These are phyloP conservation scores for Theobroma cacao DNA, from an alignment of 345 rosid genomes.

Conservation along the genomic window DNA sequence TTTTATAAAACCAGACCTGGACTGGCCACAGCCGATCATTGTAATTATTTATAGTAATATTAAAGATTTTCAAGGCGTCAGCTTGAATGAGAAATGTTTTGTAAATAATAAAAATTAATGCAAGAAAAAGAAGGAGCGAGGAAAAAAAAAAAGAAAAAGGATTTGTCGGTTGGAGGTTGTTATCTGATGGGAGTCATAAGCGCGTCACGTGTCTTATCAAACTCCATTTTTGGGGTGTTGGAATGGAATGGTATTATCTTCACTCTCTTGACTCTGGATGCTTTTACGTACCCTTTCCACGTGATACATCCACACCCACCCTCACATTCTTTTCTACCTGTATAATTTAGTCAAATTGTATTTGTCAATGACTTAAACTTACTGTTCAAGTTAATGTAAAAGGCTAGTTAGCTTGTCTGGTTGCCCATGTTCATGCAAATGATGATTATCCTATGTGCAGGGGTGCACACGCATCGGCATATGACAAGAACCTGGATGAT, in stretches of 20 bases:
- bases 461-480: slow-evolving; percentile 56
- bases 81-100: not conserved
- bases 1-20: not conserved
- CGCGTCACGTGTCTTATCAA: slow-evolving; percentile 16
- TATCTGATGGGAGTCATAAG: not conserved
- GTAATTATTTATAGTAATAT: too few species aligned
- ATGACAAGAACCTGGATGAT: slow-evolving; percentile 88
- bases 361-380: too few species aligned
- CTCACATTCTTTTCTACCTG: not conserved
- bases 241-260: not conserved
- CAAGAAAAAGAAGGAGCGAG: too few species aligned
- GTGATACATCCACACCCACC: not conserved
- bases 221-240: not conserved
- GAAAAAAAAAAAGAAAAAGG: not conserved
- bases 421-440: not conserved
- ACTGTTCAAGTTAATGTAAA: too few species aligned
- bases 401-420: not conserved
- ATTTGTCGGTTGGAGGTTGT: not conserved
- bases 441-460: slow-evolving; percentile 19
- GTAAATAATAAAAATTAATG: not conserved
- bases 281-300: not conserved
- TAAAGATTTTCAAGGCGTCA: not conserved
- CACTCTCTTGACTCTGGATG: not conserved
- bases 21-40: not conserved
- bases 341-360: not conserved